A percentile compares a stretch with the other conserved stretches of the same genome.
Evolutionary conservation across 1,284 basidiomycete species (phyloP).

Genomic region (Dichomitus squalens): DNA sequence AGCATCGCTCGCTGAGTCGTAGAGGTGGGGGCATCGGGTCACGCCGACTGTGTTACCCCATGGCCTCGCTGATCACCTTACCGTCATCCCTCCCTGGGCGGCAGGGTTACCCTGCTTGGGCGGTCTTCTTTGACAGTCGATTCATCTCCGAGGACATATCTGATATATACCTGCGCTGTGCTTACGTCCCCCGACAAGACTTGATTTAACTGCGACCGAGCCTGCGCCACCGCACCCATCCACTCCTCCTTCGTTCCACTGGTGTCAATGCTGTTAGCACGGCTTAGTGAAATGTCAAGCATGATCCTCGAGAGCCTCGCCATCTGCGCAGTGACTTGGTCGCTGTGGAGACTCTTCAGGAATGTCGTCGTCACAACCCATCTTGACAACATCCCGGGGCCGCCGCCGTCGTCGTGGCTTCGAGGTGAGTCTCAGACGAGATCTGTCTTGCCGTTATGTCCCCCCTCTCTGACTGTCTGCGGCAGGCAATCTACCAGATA

Average conservation of each 20-base stretch:
- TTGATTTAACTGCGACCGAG: constrained; percentile 12
- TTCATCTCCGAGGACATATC: constrained; percentile 25
- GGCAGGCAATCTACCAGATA: constrained; percentile 23
- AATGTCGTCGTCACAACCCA: constrained; percentile 14
- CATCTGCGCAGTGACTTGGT: constrained; percentile 20
- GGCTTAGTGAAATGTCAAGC: constrained; percentile 13
- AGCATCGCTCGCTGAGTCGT: constrained; percentile 13
- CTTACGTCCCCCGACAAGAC: constrained; percentile 8
- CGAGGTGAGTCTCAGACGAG: constrained; percentile 12
- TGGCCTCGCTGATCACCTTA: constrained; percentile 15
- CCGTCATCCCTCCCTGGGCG: constrained; percentile 7
- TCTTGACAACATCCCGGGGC: constrained; percentile 27
- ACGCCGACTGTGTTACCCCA: constrained; percentile 11
- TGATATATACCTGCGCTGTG: constrained; percentile 13
- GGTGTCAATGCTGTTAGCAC: constrained; percentile 11
- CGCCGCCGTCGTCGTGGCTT: constrained; percentile 21
- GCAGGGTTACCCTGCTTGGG: constrained; percentile 9
- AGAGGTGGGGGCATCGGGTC: constrained; percentile 6
- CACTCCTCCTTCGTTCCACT: constrained; percentile 15
- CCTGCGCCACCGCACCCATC: constrained; percentile 5
- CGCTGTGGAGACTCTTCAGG: constrained; percentile 19
- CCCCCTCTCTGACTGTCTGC: not conserved
- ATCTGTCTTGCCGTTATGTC: not conserved
- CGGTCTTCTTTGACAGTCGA: constrained; percentile 11
- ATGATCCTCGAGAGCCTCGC: constrained; percentile 17